Base-by-base conservation (phyloP, 2,329 filamentous ascomycete species). In the Botrytis porri region DNA sequence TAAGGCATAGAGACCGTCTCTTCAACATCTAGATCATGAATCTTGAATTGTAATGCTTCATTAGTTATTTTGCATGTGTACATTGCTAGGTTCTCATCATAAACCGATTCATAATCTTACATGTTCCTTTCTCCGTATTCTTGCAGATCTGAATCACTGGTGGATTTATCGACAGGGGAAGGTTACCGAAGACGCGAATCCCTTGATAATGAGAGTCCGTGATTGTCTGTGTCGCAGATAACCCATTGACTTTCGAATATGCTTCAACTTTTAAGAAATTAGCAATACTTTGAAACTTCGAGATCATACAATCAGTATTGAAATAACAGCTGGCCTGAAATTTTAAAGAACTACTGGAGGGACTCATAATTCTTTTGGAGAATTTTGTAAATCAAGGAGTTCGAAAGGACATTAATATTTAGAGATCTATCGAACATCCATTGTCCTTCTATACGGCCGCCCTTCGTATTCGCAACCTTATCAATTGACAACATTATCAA, bases 261-360 rank as follows among this genome's bases (percentile, higher is more conserved):
- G 60, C 73, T 64, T 48, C 60, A 73, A 70, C 59, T 61, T 64
- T 41, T 57, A 73, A 69, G 45, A 75, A 74, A 71, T 77, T 74
- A 74, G 74, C 67, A 41, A 71, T 71, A 65, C 59, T 71, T 72
- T 73, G 51, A 70, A 70, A 51, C 54, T n/a, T 57, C 48, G 37
- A 69, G 3, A 57, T 57, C 54, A 32, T 75, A 74, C 48, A 69
- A 78, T 77, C 75, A 75, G 66, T 73, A 66, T 74, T 74, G 67
- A 72, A 69, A 76, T 51, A 72, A 73, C 77, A 79, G 79, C 78
- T 75, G 78, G 77, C 61, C 77, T 80, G 77, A 77, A 51, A 60
- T 75, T 54, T 51, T n/a, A 62, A n/a, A 69, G 62, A 62, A 62
- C 3, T 7, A 16, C 22, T 41, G 35, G 35, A 39, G 35, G 35